Base-by-base conservation (phyloP, 768 basidiomycete species). In the Mycena vulgaris region DNA sequence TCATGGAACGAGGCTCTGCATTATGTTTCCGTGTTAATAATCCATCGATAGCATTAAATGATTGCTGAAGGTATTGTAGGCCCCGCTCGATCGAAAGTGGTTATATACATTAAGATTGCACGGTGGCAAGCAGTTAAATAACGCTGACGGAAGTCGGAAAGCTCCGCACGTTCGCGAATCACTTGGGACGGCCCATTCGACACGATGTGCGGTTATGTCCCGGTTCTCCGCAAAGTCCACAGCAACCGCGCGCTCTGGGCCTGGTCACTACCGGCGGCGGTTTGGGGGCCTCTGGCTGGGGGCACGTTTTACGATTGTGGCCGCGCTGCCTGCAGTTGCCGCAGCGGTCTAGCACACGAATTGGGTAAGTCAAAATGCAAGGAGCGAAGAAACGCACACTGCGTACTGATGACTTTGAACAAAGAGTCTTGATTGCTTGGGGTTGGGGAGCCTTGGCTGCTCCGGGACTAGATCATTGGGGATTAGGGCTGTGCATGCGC, bases 251-350 rank as follows among this genome's bases (percentile, higher is more conserved):
- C 16, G 72, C 72, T 30, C 72, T 27, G 8, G 72, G 72, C 28
- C 68, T 27, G 16, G 72, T 66, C 2, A 64, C 25, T 7, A 45
- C 42, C 0, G 72, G 65, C 27, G 65, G 55, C 39, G 61, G 25
- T 40, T 73, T 73, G 5, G 68, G 64, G 23, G 58, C 48, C 35
- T 66, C 68, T 21, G 72, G 72, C 33, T 63, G 21, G 27, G 72
- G 72, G 48, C 72, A 73, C 14, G 72, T 73, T 28, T 73, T 73
- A 42, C 72, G 68, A 40, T 73, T 73, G 42, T 73, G 72, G 14
- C 72, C 72, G 28, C 68, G 64, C 37, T 73, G 72, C 33, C 72
- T 66, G 58, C 72, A 73, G 65, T 73, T 73, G 21, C 68, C 68
- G 62, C 72, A 73, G 30, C 72, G 68, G 62, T 73, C 72, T 73